Conservation (phyloP, 2,329 filamentous ascomycete genomes). For the Beauveria brongniartii region DNA sequence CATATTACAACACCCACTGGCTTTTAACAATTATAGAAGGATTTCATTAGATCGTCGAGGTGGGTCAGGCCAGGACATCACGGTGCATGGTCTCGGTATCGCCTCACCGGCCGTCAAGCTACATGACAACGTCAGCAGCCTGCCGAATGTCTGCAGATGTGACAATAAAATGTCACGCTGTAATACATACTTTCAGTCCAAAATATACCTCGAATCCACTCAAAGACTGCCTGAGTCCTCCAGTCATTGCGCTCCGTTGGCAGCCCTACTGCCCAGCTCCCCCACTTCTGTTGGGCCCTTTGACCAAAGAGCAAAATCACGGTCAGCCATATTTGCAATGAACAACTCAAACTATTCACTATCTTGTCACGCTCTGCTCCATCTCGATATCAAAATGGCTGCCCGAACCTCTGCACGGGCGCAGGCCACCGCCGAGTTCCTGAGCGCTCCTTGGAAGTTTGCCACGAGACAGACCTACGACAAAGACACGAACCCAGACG, state of each 20-base stretch:
- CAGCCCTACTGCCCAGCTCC: background rate
- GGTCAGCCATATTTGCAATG: background rate
- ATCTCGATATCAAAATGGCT: background rate
- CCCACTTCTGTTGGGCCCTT: constrained; percentile 8
- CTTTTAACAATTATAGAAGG: background rate
- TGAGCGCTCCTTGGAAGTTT: constrained; percentile 26
- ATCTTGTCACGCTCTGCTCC: background rate
- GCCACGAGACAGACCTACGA: constrained; percentile 28
- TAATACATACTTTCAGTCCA: background rate
- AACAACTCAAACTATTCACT: background rate
- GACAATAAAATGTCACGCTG: too few relatives aligned
- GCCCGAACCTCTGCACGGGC: constrained; percentile 19
- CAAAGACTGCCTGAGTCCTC: background rate
- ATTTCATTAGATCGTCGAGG: background rate
- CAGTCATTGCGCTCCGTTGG: background rate
- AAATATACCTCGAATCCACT: background rate
- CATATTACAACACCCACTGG: background rate
- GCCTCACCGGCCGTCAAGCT: background rate
- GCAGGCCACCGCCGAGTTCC: constrained; percentile 16
- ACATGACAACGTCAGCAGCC: background rate
- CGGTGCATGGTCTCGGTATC: constrained; percentile 5
- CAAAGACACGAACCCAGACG: constrained; percentile 28
- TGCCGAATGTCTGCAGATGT: background rate
- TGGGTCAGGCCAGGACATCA: constrained; percentile 10
- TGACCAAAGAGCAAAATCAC: constrained; percentile 4